These are phyloP conservation scores for Nelumbo lutea DNA, from an alignment of 164 flowering plant species.

Conservation along the genomic window DNA sequence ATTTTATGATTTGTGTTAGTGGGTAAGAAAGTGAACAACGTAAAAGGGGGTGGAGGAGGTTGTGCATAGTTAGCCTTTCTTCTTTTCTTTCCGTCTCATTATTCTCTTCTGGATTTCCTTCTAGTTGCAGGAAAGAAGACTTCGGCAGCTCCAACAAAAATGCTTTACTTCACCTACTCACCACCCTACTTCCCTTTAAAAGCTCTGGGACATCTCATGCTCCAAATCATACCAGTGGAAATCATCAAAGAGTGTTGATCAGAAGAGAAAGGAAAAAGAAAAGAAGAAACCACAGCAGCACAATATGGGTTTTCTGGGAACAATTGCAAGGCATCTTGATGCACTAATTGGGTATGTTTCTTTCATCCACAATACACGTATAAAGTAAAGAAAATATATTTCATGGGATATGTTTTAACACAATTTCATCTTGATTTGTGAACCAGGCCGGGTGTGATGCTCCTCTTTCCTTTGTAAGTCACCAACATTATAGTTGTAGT, in stretches of 20 bases:
- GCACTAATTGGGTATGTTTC: slow-evolving; percentile 53
- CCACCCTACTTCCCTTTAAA: neutral
- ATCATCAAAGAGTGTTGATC: neutral
- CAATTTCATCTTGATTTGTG: neutral
- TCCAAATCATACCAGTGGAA: neutral
- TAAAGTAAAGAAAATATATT: neutral
- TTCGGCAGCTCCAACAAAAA: slow-evolving; percentile 13
- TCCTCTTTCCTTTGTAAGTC: slow-evolving; percentile 85
- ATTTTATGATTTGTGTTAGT: neutral
- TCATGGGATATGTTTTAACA: neutral
- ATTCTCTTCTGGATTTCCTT: slow-evolving; percentile 11
- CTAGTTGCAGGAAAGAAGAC: slow-evolving; percentile 24
- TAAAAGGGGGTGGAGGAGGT: neutral
- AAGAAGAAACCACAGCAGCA: neutral
- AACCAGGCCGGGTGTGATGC: slow-evolving; percentile 80
- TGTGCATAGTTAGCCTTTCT: too few relatives aligned
- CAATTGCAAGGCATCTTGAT: slow-evolving; percentile 53
- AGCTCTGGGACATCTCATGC: neutral
- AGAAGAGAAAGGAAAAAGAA: neutral
- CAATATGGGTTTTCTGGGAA: slow-evolving; percentile 59
- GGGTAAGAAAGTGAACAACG: neutral
- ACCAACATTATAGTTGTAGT: neutral
- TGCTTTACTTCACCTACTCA: slow-evolving; percentile 21
- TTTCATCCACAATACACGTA: too few relatives aligned
- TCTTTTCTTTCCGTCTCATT: neutral